phyloP scores from a whole-genome alignment of 345 rosid genomes.

The Lepidium aucheri region DNA sequence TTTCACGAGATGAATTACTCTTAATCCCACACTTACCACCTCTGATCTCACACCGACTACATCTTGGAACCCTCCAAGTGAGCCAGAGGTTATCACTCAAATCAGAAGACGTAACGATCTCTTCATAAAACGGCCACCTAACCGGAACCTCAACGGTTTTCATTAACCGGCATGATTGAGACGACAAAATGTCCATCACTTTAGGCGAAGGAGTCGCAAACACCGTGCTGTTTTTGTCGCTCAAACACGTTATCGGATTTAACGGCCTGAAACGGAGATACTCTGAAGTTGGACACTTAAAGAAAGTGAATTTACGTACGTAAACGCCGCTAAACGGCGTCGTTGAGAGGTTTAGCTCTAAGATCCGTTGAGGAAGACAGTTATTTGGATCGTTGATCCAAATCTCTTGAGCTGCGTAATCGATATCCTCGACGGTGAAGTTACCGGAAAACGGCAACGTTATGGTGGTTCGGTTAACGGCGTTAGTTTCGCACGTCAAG shows the following conservation, averaged over 20 bases:
- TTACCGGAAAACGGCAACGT: constrained; percentile 33
- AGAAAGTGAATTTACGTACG: constrained; percentile 40
- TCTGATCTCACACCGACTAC: constrained; percentile 41
- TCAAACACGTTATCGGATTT: constrained; percentile 57
- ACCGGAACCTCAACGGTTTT: constrained; percentile 40
- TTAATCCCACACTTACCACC: constrained; percentile 57
- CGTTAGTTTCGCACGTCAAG: constrained; percentile 36
- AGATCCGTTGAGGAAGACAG: constrained; percentile 57
- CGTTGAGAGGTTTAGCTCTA: constrained; percentile 44
- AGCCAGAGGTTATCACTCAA: constrained; percentile 29
- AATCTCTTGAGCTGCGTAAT: constrained; percentile 51
- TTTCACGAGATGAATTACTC: constrained; percentile 34
- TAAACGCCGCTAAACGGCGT: constrained; percentile 46
- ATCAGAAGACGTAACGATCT: constrained; percentile 23
- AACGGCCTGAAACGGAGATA: constrained; percentile 24
- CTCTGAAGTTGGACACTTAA: constrained; percentile 42
- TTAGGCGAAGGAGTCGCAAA: constrained; percentile 49
- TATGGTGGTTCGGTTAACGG: constrained; percentile 30
- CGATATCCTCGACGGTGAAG: constrained; percentile 43
- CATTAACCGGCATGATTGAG: constrained; percentile 31
- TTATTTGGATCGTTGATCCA: constrained; percentile 53
- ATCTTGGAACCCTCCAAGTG: constrained; percentile 34
- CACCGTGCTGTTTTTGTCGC: constrained; percentile 36
- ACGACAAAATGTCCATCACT: constrained; percentile 9
- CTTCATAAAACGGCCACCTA: constrained; percentile 41